These are phyloP conservation scores for Aspergillus baeticus DNA, from an alignment of 495 filamentous ascomycete genomes.

Conservation along the genomic window DNA sequence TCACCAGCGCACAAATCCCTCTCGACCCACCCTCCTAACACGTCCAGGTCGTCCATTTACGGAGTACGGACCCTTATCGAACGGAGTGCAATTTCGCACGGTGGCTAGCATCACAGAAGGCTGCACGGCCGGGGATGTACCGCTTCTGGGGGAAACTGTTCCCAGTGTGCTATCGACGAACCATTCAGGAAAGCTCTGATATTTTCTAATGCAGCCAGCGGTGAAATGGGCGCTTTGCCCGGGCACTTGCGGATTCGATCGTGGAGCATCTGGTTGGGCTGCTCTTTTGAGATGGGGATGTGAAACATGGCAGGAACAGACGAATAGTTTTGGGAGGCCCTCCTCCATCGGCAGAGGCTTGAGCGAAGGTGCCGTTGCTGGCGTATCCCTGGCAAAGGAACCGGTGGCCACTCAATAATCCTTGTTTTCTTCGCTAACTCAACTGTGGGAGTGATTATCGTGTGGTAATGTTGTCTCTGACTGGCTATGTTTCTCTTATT, in stretches of 20 bases:
- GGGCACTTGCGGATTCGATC: not conserved
- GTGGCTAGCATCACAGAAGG: conserved; percentile 31
- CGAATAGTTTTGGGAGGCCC: conserved; percentile 3
- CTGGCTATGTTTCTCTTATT: conserved; percentile 23
- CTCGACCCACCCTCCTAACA: conserved; percentile 11
- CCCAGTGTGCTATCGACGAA: conserved; percentile 36
- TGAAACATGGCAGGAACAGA: conserved; percentile 14
- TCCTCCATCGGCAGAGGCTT: conserved; percentile 1
- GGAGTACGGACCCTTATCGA: conserved; percentile 32
- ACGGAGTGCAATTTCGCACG: conserved; percentile 35
- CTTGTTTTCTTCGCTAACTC: conserved; percentile 8
- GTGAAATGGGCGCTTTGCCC: not conserved
- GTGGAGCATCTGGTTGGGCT: not conserved
- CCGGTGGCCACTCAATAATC: conserved; percentile 3
- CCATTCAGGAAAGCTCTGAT: conserved; percentile 29
- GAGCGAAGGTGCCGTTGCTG: not conserved
- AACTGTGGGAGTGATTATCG: conserved; percentile 12
- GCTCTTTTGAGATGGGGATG: conserved; percentile 4
- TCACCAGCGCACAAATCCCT: not conserved
- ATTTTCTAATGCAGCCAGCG: conserved; percentile 14
- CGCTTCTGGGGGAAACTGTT: conserved; percentile 38
- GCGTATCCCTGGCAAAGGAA: conserved; percentile 8
- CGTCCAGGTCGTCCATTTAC: conserved; percentile 31
- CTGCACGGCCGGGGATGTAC: conserved; percentile 24
- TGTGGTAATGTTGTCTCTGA: conserved; percentile 11